phyloP scores from a whole-genome alignment of 306 rosid species.

The Erythrophleum fordii region DNA sequence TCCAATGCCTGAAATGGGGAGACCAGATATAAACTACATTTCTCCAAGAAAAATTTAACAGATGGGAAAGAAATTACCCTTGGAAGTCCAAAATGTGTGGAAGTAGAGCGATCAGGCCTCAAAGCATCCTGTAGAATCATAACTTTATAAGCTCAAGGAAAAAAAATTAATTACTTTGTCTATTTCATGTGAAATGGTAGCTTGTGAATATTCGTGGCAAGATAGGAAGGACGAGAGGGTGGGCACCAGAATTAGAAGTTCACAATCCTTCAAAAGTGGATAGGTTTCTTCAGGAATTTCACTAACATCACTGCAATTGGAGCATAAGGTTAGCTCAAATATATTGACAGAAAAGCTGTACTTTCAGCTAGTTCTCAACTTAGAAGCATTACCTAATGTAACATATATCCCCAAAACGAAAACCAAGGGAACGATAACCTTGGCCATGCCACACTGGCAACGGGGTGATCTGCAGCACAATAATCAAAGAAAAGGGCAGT shows the following conservation, averaged over 20 bases:
- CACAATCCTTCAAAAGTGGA: constrained; percentile 80
- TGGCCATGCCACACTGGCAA: constrained; percentile 96
- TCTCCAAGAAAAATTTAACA: constrained; percentile 19
- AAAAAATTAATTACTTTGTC: constrained; percentile 1
- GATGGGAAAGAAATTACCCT: constrained; percentile 55
- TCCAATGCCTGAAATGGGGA: constrained; percentile 72
- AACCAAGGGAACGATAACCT: constrained; percentile 88
- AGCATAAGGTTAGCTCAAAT: constrained; percentile 38
- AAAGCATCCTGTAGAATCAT: constrained; percentile 73
- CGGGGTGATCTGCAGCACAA: constrained; percentile 73
- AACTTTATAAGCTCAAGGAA: constrained; percentile 32
- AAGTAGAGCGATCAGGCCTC: constrained; percentile 82
- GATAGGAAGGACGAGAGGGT: constrained; percentile 15
- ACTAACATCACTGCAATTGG: constrained; percentile 77
- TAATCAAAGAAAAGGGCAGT: constrained; percentile 6
- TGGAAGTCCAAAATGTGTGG: constrained; percentile 97
- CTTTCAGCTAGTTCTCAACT: constrained; percentile 18
- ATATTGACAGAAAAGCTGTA: constrained; percentile 20
- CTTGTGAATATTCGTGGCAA: neutral
- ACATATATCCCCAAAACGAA: constrained; percentile 88
- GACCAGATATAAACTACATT: constrained; percentile 25
- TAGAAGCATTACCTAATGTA: constrained; percentile 82
- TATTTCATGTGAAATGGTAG: constrained; percentile 13
- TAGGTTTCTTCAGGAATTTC: constrained; percentile 95
- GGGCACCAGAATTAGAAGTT: constrained; percentile 78